Percentiles rank a stretch among this genome's conserved stretches.
phyloP scores from a whole-genome alignment of 495 filamentous ascomycete species.

The Ascodesmis nigricans region DNA sequence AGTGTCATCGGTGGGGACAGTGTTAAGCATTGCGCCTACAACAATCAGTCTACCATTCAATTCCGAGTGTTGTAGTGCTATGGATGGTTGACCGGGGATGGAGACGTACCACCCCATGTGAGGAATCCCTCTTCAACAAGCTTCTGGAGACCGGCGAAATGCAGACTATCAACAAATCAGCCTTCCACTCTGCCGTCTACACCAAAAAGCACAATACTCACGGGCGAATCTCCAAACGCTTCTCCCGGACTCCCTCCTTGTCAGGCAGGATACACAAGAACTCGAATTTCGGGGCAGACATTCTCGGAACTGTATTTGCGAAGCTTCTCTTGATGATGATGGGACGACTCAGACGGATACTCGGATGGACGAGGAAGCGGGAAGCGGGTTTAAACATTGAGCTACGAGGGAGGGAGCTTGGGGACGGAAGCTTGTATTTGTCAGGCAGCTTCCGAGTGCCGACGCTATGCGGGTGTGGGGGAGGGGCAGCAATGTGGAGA shows the following conservation, averaged over 20 bases:
- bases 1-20: conserved; percentile 35
- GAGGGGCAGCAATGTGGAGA: too few species aligned
- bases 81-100: background rate
- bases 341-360: background rate
- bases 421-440: too few species aligned
- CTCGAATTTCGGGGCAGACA: conserved; percentile 37
- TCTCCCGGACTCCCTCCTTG: conserved; percentile 38
- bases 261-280: conserved; percentile 78
- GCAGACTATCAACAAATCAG: conserved; percentile 25
- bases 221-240: conserved; percentile 50
- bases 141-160: conserved; percentile 32
- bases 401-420: too few species aligned
- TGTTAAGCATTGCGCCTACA: conserved; percentile 47
- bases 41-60: conserved; percentile 1
- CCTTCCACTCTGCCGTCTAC: background rate
- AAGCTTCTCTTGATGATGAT: background rate
- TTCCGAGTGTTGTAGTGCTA: too few species aligned
- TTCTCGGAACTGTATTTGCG: conserved; percentile 3
- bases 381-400: too few species aligned
- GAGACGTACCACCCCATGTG: conserved; percentile 35
- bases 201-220: conserved; percentile 25
- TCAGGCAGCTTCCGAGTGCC: too few species aligned
- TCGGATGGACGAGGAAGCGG: background rate
- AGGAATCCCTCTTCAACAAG: conserved; percentile 27
- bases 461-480: too few species aligned